A percentile compares a stretch with the other conserved stretches of the same genome.
phyloP scores from a whole-genome alignment of 176 grass and related monocot genomes.

The Dactylis glomerata region DNA sequence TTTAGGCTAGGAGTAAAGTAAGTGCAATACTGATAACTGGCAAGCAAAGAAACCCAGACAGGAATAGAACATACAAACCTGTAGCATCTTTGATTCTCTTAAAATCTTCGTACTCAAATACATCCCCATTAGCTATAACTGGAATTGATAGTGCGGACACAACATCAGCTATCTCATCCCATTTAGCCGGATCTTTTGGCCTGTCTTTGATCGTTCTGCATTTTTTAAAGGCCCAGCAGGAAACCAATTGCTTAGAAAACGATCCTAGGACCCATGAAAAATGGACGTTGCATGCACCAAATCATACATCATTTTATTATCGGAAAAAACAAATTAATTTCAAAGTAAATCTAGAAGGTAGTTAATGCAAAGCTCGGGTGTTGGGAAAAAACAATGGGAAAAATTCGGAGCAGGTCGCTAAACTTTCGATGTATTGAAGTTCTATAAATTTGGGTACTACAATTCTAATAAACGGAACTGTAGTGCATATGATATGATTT shows the following conservation, averaged over 20 bases:
- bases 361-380: neutral
- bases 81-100: conserved; percentile 68
- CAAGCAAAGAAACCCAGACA: conserved; percentile 1
- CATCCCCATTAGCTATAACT: conserved; percentile 97
- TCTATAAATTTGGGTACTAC: neutral
- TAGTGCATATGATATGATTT: neutral
- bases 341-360: neutral
- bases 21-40: neutral
- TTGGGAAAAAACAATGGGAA: neutral
- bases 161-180: conserved; percentile 94
- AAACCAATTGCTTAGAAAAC: neutral
- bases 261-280: neutral
- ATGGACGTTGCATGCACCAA: neutral
- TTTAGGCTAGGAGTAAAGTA: neutral
- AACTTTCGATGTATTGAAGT: conserved; percentile 4
- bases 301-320: conserved; percentile 12
- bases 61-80: conserved; percentile 45
- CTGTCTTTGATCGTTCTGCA: conserved; percentile 92
- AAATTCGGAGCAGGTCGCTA: neutral
- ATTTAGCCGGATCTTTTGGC: conserved; percentile 89
- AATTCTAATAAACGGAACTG: neutral
- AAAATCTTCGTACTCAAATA: conserved; percentile 97
- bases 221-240: neutral
- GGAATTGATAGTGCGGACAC: conserved; percentile 86
- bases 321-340: neutral